phyloP scores from a whole-genome alignment of 768 basidiomycete genomes.

The Hydnomerulius pinastri region DNA sequence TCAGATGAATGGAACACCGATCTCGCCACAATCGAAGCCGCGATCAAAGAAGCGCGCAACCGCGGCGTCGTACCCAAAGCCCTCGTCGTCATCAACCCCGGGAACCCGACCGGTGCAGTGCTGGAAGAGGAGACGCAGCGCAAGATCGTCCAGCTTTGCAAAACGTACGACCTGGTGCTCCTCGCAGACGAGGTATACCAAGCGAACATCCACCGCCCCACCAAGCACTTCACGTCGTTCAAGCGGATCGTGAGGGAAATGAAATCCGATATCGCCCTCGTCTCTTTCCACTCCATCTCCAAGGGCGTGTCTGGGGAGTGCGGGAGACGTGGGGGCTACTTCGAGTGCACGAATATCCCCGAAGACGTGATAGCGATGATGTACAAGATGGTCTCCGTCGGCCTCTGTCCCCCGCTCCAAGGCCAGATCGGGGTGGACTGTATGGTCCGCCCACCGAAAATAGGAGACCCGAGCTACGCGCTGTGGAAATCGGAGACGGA shows the following conservation, averaged over 20 bases:
- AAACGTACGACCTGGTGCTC: constrained; percentile 81
- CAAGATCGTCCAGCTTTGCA: constrained; percentile 80
- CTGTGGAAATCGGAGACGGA: constrained; percentile 86
- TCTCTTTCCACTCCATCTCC: constrained; percentile 97
- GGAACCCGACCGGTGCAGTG: constrained; percentile 93
- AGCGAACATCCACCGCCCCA: constrained; percentile 75
- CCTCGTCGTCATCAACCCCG: constrained; percentile 97
- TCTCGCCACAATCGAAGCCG: constrained; percentile 60
- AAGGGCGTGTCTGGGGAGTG: constrained; percentile 98
- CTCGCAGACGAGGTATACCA: constrained; percentile 99
- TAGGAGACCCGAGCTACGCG: constrained; percentile 72
- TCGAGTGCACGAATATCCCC: constrained; percentile 84
- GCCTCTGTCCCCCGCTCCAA: constrained; percentile 84
- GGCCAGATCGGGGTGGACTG: constrained; percentile 95
- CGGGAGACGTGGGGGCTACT: constrained; percentile 96
- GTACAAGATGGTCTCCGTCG: constrained; percentile 95
- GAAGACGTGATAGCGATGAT: constrained; percentile 80
- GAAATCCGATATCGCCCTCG: constrained; percentile 73
- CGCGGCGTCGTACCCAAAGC: constrained; percentile 72
- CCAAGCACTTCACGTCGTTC: constrained; percentile 85
- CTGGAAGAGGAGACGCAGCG: constrained; percentile 72
- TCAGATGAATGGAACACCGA: constrained; percentile 81
- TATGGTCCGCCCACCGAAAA: constrained; percentile 86
- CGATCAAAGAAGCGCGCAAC: constrained; percentile 63
- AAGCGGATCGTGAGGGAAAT: constrained; percentile 79